Evolutionary conservation across 441 rosid species (phyloP), one percentile per base, ranked within the genome.

Genomic region (Kokia cookei): DNA sequence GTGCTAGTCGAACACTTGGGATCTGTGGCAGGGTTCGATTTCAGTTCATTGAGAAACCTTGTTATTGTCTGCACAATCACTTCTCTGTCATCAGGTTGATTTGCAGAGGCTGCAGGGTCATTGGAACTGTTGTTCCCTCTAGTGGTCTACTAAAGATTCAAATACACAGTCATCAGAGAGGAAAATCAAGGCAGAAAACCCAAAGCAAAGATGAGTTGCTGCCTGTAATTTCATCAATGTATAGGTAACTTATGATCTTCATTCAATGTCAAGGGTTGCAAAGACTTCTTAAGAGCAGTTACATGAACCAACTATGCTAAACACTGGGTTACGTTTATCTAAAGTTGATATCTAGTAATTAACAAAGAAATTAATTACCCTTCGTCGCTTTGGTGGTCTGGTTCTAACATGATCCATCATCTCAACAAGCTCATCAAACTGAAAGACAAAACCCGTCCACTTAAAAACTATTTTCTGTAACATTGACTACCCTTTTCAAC

Each of bases 391-490:
- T 9, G 82, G 81, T 4, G 43, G 76, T 73, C 43, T 76, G 29
- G 64, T 65, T 62, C 75, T 75, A 14, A 68, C 57, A 42, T 32
- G 37, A 32, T 74, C 78, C 82, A 84, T 71, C 69, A 78, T 75
- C 78, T 76, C 84, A 47, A 80, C 74, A 73, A 82, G 78, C 69
- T 75, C 83, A 59, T 81, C 85, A 64, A 82, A 82, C 87, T 64
- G 80, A 40, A 73, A 69, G 2, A 43, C 9, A 22, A 32, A 32
- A 32, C 37, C 35, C 6, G 37, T 32, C 37, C 5, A 32, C 37
- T 32, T 32, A 32, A 32, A 32, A 4, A 32, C 37, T 4, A 4
- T 32, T 32, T 32, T 32, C 37, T 4, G 37, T 5, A 32, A 32
- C 37, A 32, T 32, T 32, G 37, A 5, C 37, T 32, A 26, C 51